Conservation (phyloP, 345 rosid genomes). For the Boechera divaricarpa region DNA sequence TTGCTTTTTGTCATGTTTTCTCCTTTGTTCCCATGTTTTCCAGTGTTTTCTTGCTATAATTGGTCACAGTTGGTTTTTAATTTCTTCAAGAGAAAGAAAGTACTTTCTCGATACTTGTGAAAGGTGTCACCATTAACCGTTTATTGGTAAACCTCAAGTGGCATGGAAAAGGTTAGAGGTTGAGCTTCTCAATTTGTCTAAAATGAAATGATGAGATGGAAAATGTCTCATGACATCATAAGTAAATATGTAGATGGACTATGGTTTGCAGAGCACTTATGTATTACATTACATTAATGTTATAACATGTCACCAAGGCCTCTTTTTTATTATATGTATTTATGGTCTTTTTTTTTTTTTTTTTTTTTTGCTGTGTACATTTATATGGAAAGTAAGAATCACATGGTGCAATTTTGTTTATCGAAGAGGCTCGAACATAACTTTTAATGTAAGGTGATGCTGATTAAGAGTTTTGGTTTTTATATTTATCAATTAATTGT, state of each 20-base stretch:
- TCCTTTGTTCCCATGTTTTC: background rate
- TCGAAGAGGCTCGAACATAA: background rate
- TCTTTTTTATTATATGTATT: too few relatives aligned
- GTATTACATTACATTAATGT: background rate
- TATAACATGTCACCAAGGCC: background rate
- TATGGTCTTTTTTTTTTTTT: too few relatives aligned
- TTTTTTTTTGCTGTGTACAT: background rate
- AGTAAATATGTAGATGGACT: background rate
- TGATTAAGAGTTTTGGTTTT: background rate
- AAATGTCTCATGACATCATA: background rate
- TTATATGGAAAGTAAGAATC: background rate
- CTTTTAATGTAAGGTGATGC: background rate
- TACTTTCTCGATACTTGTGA: background rate
- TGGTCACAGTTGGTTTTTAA: background rate
- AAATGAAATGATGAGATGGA: background rate
- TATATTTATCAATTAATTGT: background rate
- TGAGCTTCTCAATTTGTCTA: background rate
- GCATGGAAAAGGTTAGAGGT: background rate
- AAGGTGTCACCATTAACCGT: background rate
- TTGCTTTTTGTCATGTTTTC: conserved; percentile 10
- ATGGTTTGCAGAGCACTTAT: background rate
- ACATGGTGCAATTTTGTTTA: background rate
- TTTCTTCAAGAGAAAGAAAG: background rate
- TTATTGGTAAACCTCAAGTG: background rate
- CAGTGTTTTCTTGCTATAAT: background rate